Evolutionary conservation across 2,329 filamentous ascomycete species (phyloP).

Genomic region (Monilinia vaccinii-corymbosi): DNA sequence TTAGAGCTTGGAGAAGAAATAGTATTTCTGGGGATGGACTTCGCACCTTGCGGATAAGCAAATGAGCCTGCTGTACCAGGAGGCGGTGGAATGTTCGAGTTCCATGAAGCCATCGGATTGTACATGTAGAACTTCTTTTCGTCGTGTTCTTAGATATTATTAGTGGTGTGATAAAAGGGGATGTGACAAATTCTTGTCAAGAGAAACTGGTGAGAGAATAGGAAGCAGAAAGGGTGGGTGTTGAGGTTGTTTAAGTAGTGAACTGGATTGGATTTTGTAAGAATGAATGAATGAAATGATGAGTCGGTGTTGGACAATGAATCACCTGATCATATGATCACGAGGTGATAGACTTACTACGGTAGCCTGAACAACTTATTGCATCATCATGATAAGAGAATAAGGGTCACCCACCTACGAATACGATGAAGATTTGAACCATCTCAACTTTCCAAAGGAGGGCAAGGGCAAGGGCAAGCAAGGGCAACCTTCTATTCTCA

Average conservation of each 20-base stretch:
- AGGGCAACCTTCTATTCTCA: neutral
- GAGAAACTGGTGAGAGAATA: neutral
- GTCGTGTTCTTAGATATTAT: conserved; percentile 14
- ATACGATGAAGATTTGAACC: neutral
- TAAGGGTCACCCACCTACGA: too few species aligned
- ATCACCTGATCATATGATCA: too few species aligned
- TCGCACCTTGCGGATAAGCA: conserved; percentile 26
- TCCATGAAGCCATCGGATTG: conserved; percentile 27
- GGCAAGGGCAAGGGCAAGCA: too few species aligned
- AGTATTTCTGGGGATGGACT: neutral
- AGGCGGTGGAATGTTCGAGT: conserved; percentile 29
- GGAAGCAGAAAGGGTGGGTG: neutral
- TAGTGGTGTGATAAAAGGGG: conserved; percentile 20
- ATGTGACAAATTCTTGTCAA: conserved; percentile 4
- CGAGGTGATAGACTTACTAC: neutral
- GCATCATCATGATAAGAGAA: neutral
- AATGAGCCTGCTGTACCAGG: conserved; percentile 33
- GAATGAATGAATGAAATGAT: neutral
- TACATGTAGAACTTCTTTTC: conserved; percentile 20
- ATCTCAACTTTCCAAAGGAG: neutral
- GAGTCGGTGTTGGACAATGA: neutral
- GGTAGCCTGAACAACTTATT: neutral
- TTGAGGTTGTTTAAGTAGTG: neutral
- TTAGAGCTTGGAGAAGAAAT: neutral
- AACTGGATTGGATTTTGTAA: neutral